Evolutionary conservation across 176 grass and related monocot genomes (phyloP).

Genomic region (Cymbopogon citratus): DNA sequence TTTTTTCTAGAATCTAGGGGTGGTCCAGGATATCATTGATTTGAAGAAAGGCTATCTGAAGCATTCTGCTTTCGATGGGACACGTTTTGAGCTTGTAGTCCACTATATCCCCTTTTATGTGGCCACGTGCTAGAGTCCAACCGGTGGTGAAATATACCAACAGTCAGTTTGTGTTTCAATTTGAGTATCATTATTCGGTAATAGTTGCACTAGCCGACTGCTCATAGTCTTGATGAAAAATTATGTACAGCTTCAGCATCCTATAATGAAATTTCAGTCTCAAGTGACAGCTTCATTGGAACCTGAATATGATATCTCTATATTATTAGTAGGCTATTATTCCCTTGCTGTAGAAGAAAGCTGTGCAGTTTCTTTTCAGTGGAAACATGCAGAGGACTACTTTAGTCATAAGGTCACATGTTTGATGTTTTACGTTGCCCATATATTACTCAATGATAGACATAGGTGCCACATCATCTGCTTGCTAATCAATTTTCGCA

Average conservation of each 20-base stretch:
- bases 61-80: conserved; percentile 34
- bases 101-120: conserved; percentile 34
- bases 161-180: neutral
- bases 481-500: neutral
- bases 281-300: neutral
- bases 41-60: conserved; percentile 36
- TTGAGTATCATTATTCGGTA: neutral
- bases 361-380: neutral
- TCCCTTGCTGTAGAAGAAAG: neutral
- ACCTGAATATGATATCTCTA: neutral
- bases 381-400: neutral
- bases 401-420: neutral
- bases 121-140: conserved; percentile 18
- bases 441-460: neutral
- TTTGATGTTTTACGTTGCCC: neutral
- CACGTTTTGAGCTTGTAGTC: conserved; percentile 36
- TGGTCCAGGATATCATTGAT: conserved; percentile 39
- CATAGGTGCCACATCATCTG: neutral
- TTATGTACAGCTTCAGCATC: neutral
- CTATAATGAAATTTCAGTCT: neutral
- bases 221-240: neutral
- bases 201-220: neutral
- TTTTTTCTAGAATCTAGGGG: conserved; percentile 19
- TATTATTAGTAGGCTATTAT: neutral
- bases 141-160: neutral